Evolutionary conservation across 2,329 filamentous ascomycete genomes (phyloP).

Genomic region (Cytospora paraplurivora): DNA sequence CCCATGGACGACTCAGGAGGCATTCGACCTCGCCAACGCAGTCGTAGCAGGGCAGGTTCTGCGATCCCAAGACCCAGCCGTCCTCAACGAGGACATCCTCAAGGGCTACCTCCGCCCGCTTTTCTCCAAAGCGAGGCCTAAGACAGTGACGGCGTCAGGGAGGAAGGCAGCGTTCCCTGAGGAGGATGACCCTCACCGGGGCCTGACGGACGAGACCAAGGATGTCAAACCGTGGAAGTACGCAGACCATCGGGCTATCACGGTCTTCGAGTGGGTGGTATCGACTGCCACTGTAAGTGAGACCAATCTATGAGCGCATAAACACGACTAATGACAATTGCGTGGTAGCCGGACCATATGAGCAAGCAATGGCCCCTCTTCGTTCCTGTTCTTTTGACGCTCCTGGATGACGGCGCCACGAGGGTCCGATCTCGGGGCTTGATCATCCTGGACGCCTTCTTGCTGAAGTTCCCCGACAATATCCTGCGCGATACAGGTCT

Average conservation of each 20-base stretch:
- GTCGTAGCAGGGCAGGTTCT: conserved; percentile 39
- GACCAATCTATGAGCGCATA: conserved; percentile 13
- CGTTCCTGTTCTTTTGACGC: conserved; percentile 68
- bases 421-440: conserved; percentile 59
- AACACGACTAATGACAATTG: conserved; percentile 22
- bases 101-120: conserved; percentile 65
- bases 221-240: conserved; percentile 64
- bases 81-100: conserved; percentile 61
- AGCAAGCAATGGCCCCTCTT: conserved; percentile 66
- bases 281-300: conserved; percentile 49
- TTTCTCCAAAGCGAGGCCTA: conserved; percentile 60
- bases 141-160: conserved; percentile 57
- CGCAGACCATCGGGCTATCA: conserved; percentile 50
- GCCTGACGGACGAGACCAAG: conserved; percentile 42
- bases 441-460: conserved; percentile 53
- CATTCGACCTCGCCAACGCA: conserved; percentile 36
- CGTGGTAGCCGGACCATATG: conserved; percentile 45
- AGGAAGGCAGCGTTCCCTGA: conserved; percentile 53
- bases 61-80: conserved; percentile 32
- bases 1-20: conserved; percentile 36
- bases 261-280: conserved; percentile 65
- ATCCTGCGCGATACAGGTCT: conserved; percentile 66
- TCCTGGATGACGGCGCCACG: conserved; percentile 65
- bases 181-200: conserved; percentile 39
- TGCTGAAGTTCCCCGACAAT: conserved; percentile 53